Base-by-base conservation (phyloP, 805 yeast genomes). In the Candida khao-thaluensis region DNA sequence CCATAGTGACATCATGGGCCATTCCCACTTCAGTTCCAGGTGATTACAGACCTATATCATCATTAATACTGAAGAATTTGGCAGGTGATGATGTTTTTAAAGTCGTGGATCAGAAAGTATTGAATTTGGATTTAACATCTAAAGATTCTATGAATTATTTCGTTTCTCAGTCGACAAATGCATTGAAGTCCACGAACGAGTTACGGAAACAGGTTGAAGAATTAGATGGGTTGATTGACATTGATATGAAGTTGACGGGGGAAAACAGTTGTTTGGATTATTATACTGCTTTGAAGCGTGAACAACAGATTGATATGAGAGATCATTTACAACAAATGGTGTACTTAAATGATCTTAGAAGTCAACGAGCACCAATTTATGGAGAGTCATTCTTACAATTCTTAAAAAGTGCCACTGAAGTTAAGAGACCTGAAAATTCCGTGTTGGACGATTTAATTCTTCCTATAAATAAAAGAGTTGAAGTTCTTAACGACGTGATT, bases 1-100 rank as follows among this genome's bases (percentile, higher is more conserved):
- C 98, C 0, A 86, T 93, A 48, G 76, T 86, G 28, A 93, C 99
- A 0, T 90, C 98, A 2, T 82, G 87, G 56, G 85, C 91, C 0
- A 68, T 89, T 69, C 77, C 78, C 2, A 69, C 71, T 33, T 77
- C 88, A 1, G 88, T 85, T 4, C 64, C 74, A 2, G 63, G 78
- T 1, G 57, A 66, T 5, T 86, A 68, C 53, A 59, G 60, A 17
- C 48, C 59, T 10, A 63, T 66, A 20, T 78, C 76, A 38, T 45
- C 65, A 29, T 43, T 68, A 30, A 58, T 60, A 36, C 28, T 53
- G 37, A 42, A 58, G 44, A 34, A 54, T 9, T 26, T 32, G 10
- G 24, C 9, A 4, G 44, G 49, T 1, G 36, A 44, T 0, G 37
- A 38, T 21, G 18, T 14, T 2, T 38, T 38, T 14, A 20, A 24